Percentiles rank a stretch among this genome's conserved stretches.
These are phyloP conservation scores for Daldinia concentrica DNA, from an alignment of 495 filamentous ascomycete genomes.

Conservation along the genomic window DNA sequence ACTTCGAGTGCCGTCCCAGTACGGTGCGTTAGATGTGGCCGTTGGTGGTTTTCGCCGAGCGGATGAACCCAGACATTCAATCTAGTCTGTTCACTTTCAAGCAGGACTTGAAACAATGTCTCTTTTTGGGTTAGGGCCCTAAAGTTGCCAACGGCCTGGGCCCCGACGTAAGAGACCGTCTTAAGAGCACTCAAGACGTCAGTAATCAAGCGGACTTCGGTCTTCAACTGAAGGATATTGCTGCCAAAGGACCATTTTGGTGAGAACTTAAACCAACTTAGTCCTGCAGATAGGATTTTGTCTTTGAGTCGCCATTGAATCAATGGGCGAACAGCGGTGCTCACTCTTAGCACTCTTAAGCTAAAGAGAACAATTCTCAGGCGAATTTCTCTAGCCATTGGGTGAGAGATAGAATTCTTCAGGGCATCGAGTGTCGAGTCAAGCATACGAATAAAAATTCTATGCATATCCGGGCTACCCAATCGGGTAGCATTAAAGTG, in stretches of 20 bases:
- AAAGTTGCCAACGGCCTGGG: slow-evolving; percentile 60
- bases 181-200: slow-evolving; percentile 76
- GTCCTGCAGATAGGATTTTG: slow-evolving; percentile 79
- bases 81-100: slow-evolving; percentile 86
- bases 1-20: slow-evolving; percentile 64
- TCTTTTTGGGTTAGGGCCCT: slow-evolving; percentile 80
- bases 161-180: slow-evolving; percentile 64
- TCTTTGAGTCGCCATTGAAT: slow-evolving; percentile 85
- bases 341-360: slow-evolving; percentile 75
- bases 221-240: slow-evolving; percentile 90
- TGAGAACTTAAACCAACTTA: slow-evolving; percentile 86
- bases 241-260: slow-evolving; percentile 96
- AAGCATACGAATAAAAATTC: slow-evolving; percentile 81
- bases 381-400: slow-evolving; percentile 87
- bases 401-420: slow-evolving; percentile 75
- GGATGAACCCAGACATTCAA: slow-evolving; percentile 92
- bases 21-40: slow-evolving; percentile 40
- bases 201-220: slow-evolving; percentile 81
- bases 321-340: slow-evolving; percentile 65
- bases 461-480: slow-evolving; percentile 79
- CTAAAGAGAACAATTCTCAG: slow-evolving; percentile 88
- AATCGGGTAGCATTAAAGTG: slow-evolving; percentile 92
- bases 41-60: slow-evolving; percentile 64
- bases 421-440: slow-evolving; percentile 77
- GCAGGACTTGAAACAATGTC: slow-evolving; percentile 75